A percentile compares a stretch with the other conserved stretches of the same genome.
Evolutionary conservation across 164 flowering plant species (phyloP).

Genomic region (Liriodendron chinense): DNA sequence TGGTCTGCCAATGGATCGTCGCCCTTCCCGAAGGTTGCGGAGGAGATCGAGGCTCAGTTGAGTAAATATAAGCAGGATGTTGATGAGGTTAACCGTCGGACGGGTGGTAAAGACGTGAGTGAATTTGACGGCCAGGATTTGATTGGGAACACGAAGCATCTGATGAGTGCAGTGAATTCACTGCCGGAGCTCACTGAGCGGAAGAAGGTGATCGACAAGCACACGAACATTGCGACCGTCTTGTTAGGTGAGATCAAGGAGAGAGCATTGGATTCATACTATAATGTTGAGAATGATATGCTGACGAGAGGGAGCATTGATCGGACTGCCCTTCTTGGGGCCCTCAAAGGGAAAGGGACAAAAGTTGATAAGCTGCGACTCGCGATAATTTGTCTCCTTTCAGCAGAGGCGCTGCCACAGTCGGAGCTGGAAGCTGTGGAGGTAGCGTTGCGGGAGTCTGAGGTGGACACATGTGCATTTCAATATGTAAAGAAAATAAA

Average conservation of each 20-base stretch:
- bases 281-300: conserved; percentile 86
- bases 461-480: conserved; percentile 87
- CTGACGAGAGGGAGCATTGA: conserved; percentile 81
- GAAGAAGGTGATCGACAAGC: conserved; percentile 93
- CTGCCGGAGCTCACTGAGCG: conserved; percentile 94
- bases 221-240: conserved; percentile 87
- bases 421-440: conserved; percentile 84
- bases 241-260: conserved; percentile 91
- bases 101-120: conserved; percentile 73
- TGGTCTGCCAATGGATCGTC: conserved; percentile 78
- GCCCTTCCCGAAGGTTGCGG: conserved; percentile 94
- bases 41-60: conserved; percentile 89
- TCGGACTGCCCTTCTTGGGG: conserved; percentile 61
- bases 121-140: conserved; percentile 91
- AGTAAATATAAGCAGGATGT: conserved; percentile 92
- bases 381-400: conserved; percentile 81
- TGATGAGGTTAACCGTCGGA: conserved; percentile 84
- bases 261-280: conserved; percentile 82
- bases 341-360: conserved; percentile 78
- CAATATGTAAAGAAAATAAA: conserved; percentile 95
- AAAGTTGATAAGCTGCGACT: conserved; percentile 83
- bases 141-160: conserved; percentile 92
- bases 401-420: conserved; percentile 63
- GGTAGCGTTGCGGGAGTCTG: conserved; percentile 81
- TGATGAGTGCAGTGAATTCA: conserved; percentile 97